phyloP scores from a whole-genome alignment of 139 green algal species.

The Desmodesmus armatus region DNA sequence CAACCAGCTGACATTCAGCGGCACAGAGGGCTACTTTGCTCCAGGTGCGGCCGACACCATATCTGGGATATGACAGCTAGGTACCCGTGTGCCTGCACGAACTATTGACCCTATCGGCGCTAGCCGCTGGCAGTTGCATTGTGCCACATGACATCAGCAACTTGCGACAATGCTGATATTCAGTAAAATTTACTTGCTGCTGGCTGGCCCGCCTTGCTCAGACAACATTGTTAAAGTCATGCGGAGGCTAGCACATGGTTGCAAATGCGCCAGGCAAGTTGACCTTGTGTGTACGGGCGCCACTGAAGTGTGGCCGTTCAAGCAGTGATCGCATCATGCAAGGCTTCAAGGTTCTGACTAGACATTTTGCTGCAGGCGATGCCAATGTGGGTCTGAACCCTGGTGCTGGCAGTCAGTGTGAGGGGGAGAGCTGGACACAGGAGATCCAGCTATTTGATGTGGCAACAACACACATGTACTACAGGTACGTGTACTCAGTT shows the following conservation, averaged over 20 bases:
- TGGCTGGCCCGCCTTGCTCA: no score
- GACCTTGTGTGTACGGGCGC: no score
- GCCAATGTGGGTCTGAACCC: conserved; percentile 4
- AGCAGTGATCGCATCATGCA: no score
- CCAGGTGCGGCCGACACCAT: background rate
- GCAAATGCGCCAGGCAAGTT: no score
- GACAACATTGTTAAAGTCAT: no score
- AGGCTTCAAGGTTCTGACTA: no score
- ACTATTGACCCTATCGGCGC: background rate
- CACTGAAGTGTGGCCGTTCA: no score
- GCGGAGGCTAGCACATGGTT: no score
- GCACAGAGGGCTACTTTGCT: conserved; percentile 35
- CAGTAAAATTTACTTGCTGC: no score
- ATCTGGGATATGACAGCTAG: background rate
- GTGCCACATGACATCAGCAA: no score
- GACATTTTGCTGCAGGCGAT: conserved; percentile 8
- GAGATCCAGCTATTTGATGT: conserved; percentile 33
- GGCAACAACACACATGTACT: conserved; percentile 35
- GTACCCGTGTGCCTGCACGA: background rate
- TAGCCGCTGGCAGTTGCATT: background rate
- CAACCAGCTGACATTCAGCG: conserved; percentile 29
- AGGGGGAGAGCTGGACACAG: conserved; percentile 31
- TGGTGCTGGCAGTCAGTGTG: conserved; percentile 34
- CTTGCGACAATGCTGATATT: no score
- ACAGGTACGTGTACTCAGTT: background rate